Base-by-base conservation (phyloP, 1,284 basidiomycete species). In the Apiotrichum akiyoshidainum region DNA sequence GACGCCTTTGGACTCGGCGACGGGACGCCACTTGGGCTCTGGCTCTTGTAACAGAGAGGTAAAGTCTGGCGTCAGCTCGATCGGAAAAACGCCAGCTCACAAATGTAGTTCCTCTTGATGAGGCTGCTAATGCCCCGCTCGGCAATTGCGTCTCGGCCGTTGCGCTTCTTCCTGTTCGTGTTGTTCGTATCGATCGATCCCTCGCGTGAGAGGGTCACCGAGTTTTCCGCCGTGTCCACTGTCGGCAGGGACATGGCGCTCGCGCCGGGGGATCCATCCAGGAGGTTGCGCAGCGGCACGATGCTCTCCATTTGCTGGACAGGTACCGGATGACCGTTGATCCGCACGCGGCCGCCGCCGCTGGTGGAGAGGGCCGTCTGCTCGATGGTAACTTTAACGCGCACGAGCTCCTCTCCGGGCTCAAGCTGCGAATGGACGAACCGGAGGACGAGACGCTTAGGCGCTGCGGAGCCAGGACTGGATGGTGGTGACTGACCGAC, bases 11-110 rank as follows among this genome's bases (percentile, higher is more conserved):
- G 85, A 84, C 69, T 99, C 95, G 45, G 88, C 87, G 31, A 90
- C 86, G 83, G 74, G 70, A 51, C 76, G 88, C 96, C 96, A 99
- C 76, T 99, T 99, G 2, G 92, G 92, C 74, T 98, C 94, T 0
- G 96, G 96, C 72, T 99, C 96, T 77, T 99, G 96, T 44, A 99
- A 79, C 21, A 99, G 81, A 0, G 94, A 96, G 1, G 94, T 95
- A 74, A 99, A 99, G 77, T 99, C 75, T 77, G 54, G 17, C 5
- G 54, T 69, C 51, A 68, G 63, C 58, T 8, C 5, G 31, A 7
- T 8, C 19, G n/a, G n/a, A n/a, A n/a, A n/a, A n/a, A n/a, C 12
- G 1, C 8, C 7, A 16, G 67, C 75, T 63, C 42, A 78, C 76
- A 95, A 60, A 98, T 97, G 74, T 99, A 99, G 75, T 92, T 96